These are phyloP conservation scores for Aspergillus tanneri DNA, from an alignment of 2,329 filamentous ascomycete genomes.

Conservation along the genomic window DNA sequence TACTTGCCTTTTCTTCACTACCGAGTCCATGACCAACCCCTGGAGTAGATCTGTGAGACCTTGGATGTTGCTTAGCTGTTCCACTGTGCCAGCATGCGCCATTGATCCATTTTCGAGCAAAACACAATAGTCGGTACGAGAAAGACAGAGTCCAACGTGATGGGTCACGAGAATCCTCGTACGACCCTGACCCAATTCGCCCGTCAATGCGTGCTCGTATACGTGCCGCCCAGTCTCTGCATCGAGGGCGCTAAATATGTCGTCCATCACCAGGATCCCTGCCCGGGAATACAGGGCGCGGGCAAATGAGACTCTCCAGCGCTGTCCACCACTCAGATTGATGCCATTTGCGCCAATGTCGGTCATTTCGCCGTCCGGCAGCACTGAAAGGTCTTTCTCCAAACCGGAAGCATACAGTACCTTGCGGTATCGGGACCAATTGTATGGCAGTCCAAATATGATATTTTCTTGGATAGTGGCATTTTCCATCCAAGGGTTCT, in stretches of 20 bases:
- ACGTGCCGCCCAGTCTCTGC: conserved; percentile 77
- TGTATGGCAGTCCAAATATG: conserved; percentile 69
- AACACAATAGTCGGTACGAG: conserved; percentile 71
- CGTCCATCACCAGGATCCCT: conserved; percentile 73
- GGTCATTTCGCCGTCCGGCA: conserved; percentile 73
- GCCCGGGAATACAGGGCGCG: conserved; percentile 77
- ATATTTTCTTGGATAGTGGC: conserved; percentile 77
- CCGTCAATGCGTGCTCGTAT: conserved; percentile 72
- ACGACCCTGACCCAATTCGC: conserved; percentile 65
- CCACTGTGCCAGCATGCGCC: conserved; percentile 62
- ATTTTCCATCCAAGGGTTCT: conserved; percentile 85
- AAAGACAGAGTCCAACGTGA: conserved; percentile 69
- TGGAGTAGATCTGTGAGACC: conserved; percentile 45
- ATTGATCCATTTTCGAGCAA: conserved; percentile 69
- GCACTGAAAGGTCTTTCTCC: conserved; percentile 71
- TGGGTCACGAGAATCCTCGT: conserved; percentile 80
- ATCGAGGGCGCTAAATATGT: conserved; percentile 80
- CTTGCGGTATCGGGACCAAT: conserved; percentile 67
- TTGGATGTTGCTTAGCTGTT: conserved; percentile 52
- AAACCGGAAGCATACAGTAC: conserved; percentile 72
- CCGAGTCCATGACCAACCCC: conserved; percentile 44
- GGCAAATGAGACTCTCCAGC: conserved; percentile 78
- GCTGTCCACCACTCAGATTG: conserved; percentile 79
- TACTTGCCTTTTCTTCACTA: conserved; percentile 14
- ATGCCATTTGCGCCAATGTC: conserved; percentile 84